Evolutionary conservation across 352 stramenopile species (phyloP).

Genomic region (Pythium dissimile): DNA sequence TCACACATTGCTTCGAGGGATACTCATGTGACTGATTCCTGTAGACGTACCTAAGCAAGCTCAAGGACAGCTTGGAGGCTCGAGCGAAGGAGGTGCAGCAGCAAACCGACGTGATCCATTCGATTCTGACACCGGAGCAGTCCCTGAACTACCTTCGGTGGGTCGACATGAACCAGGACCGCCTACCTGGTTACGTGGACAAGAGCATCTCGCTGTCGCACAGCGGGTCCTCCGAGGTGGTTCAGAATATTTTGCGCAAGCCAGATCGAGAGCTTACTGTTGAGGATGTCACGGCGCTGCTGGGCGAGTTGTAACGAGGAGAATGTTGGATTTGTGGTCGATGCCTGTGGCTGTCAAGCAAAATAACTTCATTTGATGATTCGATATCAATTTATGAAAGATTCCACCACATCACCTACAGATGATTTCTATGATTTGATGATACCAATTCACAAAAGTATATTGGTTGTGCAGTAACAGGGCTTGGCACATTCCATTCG

Average conservation of each 20-base stretch:
- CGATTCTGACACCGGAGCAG: constrained; percentile 82
- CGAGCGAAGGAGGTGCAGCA: constrained; percentile 75
- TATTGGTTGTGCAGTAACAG: too few species aligned
- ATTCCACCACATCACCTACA: neutral
- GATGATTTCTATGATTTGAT: neutral
- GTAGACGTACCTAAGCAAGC: constrained; percentile 88
- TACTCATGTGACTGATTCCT: neutral
- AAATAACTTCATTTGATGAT: neutral
- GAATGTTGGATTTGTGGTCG: neutral
- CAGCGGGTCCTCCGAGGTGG: constrained; percentile 49
- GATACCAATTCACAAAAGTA: neutral
- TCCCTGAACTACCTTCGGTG: constrained; percentile 81
- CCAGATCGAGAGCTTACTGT: constrained; percentile 84
- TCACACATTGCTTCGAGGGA: neutral
- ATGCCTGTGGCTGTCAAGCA: constrained; percentile 9
- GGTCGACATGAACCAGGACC: constrained; percentile 78
- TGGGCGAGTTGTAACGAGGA: constrained; percentile 48
- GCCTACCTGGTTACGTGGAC: constrained; percentile 60
- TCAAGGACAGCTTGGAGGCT: constrained; percentile 80
- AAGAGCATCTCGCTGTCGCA: constrained; percentile 53
- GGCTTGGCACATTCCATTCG: too few species aligned
- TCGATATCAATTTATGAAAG: constrained; percentile 1
- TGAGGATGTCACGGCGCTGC: constrained; percentile 78
- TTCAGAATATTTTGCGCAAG: constrained; percentile 80
- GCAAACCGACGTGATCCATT: constrained; percentile 80